Base-by-base conservation (phyloP, 257 asterid genomes). In the Solanum neorickii region DNA sequence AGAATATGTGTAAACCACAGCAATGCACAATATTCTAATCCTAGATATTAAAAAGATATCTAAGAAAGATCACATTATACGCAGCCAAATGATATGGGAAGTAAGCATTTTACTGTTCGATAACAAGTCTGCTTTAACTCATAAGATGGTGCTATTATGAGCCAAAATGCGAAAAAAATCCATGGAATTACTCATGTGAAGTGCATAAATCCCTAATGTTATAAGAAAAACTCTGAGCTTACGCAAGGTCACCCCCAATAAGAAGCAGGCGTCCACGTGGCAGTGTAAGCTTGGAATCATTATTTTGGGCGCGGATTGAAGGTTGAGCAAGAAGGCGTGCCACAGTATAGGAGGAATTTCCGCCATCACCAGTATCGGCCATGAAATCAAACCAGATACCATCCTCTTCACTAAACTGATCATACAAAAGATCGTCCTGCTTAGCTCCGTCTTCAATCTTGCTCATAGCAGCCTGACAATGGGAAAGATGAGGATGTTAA, bases 351-450 rank as follows among this genome's bases (percentile, higher is more conserved):
- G 98, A 90, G 88, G 98, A 93, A 90, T 94, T 94, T 69, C 98
- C 98, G 56, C 98, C 96, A 82, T 94, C 98, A 70, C 98, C 98
- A 12, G 98, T 94, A 91, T 94, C 98, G 68, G 97, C 97, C 98
- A 94, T 94, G 88, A 94, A 94, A 90, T 94, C 98, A 86, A 94
- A 94, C 98, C 98, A 94, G 75, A 94, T 82, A 86, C 92, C 98
- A 44, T 94, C 95, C 75, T 88, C 87, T 87, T 91, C 97, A 83
- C 92, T 92, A 86, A 90, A 93, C 83, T 94, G 98, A 87, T 94
- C 95, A 39, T 94, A 94, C 87, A 94, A 88, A 84, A 94, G 95
- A 90, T 93, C 96, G 12, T 80, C 95, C 84, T 92, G 93, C 91
- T 93, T 90, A 78, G 93, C 89, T 82, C 90, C 93, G 87, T 91